phyloP scores from a whole-genome alignment of 805 yeast genomes.

The Myxozyma geophila region DNA sequence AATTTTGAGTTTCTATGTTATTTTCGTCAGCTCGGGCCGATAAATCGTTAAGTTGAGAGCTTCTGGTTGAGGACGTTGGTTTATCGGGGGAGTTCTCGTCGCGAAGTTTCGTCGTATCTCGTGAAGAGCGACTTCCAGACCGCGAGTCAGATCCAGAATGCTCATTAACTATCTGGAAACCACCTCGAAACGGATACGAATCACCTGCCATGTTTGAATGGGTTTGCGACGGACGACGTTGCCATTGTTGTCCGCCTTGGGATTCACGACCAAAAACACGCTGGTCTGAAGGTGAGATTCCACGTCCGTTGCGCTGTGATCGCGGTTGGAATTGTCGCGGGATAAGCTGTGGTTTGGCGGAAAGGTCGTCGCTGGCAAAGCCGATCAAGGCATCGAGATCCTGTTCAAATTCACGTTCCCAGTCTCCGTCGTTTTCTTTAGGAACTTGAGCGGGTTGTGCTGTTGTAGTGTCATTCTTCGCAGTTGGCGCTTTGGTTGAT shows the following conservation, averaged over 20 bases:
- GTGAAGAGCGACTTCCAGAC: too few relatives aligned
- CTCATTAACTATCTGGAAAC: too few relatives aligned
- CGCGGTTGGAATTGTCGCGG: background rate
- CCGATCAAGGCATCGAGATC: slow-evolving; percentile 5
- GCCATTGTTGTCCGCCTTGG: background rate
- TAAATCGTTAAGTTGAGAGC: background rate
- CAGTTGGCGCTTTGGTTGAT: background rate
- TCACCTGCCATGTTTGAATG: too few relatives aligned
- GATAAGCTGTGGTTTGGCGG: background rate
- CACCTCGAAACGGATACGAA: too few relatives aligned
- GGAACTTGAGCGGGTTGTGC: background rate
- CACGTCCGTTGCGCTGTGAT: background rate
- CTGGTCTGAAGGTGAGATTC: background rate
- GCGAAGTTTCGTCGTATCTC: too few relatives aligned
- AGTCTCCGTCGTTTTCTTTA: background rate
- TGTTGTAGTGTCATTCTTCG: background rate
- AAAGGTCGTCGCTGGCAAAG: slow-evolving; percentile 7
- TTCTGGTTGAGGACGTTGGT: background rate
- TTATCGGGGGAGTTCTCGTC: too few relatives aligned
- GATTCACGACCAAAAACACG: too few relatives aligned
- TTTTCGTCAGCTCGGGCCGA: background rate
- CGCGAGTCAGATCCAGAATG: too few relatives aligned
- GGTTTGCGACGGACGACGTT: background rate
- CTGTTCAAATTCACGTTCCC: background rate
- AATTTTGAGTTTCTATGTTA: background rate